Conservation (phyloP, 2,329 filamentous ascomycete genomes). For the Diplodia mutila region DNA sequence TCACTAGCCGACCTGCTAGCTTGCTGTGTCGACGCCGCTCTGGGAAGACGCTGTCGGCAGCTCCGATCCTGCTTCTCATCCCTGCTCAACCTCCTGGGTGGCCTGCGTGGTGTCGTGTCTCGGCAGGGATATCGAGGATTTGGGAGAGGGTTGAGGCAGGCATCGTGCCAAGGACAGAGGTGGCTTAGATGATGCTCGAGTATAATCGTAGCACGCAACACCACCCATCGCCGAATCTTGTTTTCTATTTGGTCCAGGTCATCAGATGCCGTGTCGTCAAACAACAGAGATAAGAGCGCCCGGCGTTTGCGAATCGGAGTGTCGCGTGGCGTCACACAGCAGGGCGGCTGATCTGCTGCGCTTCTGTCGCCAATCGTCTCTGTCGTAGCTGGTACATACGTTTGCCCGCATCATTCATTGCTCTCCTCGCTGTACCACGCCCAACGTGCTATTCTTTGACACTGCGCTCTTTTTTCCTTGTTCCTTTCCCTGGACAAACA, state of each 20-base stretch:
- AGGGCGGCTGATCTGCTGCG: conserved; percentile 14
- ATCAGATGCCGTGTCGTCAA: background rate
- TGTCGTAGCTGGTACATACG: background rate
- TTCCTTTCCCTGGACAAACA: background rate
- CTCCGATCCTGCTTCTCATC: background rate
- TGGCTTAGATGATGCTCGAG: background rate
- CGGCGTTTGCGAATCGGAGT: background rate
- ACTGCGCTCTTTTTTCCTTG: background rate
- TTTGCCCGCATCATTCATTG: background rate
- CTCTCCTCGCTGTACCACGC: background rate
- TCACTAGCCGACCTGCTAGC: background rate
- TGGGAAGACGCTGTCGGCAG: background rate
- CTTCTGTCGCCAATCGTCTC: background rate
- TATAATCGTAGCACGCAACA: background rate
- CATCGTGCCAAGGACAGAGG: conserved; percentile 10
- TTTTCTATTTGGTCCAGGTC: background rate
- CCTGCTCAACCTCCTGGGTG: background rate
- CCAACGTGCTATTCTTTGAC: background rate
- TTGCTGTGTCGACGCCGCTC: background rate
- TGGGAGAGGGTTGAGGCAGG: background rate
- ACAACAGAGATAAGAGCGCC: background rate
- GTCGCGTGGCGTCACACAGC: conserved; percentile 1
- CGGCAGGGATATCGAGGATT: background rate
- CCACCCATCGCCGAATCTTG: background rate
- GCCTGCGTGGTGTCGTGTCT: background rate